Evolutionary conservation across 2,329 filamentous ascomycete genomes (phyloP), one percentile per base, ranked within the genome.

Genomic region (Botrytis medusae): DNA sequence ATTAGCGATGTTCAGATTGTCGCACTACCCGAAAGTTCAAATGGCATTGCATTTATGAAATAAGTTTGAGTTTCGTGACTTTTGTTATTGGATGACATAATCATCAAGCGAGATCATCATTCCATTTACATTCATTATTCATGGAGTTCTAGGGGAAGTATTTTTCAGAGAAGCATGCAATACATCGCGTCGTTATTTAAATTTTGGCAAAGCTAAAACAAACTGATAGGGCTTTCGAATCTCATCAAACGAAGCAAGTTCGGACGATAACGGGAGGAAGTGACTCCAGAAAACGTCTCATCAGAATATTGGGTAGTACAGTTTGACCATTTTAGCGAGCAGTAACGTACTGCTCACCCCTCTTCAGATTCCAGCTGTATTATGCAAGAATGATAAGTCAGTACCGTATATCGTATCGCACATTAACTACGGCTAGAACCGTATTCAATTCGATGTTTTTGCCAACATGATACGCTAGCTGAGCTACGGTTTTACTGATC

Each of bases 331-430:
- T 40, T 61, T 29, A 57, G n/a, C 51, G 51, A 57, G 51, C 12
- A 40, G 2, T 16, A 37, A 16, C 1, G 10, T 16, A 8, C 22
- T 18, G 2, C 25, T 8, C 10, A 1, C n/a, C n/a, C 7, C n/a
- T 8, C 18, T 57, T 0, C 3, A 18, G n/a, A n/a, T 32, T 57
- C 0, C 7, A 18, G 51, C 14, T 18, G n/a, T 18, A 29, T 4
- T 32, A 6, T 7, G 0, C n/a, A 18, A 57, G 3, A 57, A 57
- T 1, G 0, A 8, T 29, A 8, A 9, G 0, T 1, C 4, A 1
- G 18, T 9, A 29, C n/a, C 5, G 6, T 32, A 4, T 4, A 29
- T 18, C 2, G 4, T 16, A 54, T 29, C n/a, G n/a, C 2, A 29
- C 14, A 1, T 14, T 32, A 57, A 1, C n/a, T 57, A 9, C 37